Percentiles rank a stretch among this genome's conserved stretches.
Evolutionary conservation across 164 flowering plant genomes (phyloP).

Genomic region (Chimonanthus salicifolius): DNA sequence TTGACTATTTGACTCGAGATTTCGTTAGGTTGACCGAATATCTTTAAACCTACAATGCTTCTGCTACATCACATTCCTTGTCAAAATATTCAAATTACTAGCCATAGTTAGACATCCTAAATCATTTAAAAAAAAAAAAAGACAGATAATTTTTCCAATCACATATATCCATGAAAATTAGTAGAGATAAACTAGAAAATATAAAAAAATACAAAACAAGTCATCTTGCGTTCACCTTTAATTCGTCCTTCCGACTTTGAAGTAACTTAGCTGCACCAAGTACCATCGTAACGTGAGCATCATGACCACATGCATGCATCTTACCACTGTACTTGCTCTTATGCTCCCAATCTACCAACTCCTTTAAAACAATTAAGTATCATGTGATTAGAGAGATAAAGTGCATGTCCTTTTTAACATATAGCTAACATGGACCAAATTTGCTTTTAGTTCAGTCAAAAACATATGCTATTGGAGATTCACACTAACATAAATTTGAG

Average conservation of each 20-base stretch:
- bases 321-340: slow-evolving; percentile 28
- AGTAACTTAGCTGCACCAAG: slow-evolving; percentile 63
- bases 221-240: slow-evolving; percentile 24
- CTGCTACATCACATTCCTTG: background rate
- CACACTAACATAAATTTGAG: too few species aligned
- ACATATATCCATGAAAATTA: background rate
- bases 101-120: background rate
- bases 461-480: background rate
- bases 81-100: background rate
- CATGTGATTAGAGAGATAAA: background rate
- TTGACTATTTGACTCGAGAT: too few species aligned
- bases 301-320: slow-evolving; percentile 40
- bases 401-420: background rate
- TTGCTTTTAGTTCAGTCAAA: background rate
- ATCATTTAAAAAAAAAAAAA: too few species aligned
- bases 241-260: slow-evolving; percentile 29
- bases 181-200: background rate
- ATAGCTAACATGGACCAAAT: background rate
- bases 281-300: slow-evolving; percentile 34
- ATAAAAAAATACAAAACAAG: background rate
- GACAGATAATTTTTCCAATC: background rate
- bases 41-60: background rate
- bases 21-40: too few species aligned
- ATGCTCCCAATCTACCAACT: slow-evolving; percentile 51
- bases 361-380: slow-evolving; percentile 27